Evolutionary conservation across 345 rosid genomes (phyloP), one percentile per base, ranked within the genome.

Genomic region (Raphanus sativus): DNA sequence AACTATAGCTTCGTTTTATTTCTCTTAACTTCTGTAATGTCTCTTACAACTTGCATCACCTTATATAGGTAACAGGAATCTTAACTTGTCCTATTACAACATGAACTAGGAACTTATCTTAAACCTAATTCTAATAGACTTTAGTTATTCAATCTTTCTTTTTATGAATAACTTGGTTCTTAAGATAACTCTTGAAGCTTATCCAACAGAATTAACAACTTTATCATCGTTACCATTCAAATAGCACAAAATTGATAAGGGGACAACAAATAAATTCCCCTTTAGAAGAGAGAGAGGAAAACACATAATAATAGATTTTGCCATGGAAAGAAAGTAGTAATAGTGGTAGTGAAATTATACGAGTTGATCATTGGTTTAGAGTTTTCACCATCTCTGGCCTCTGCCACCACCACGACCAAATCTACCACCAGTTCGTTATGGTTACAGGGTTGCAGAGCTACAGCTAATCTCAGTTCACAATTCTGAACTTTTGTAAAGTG

Each of bases 321-420:
- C 45, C 21, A 24, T 3, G 25, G 64, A 5, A 77, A 48, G 48
- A 12, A 42, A 45, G 6, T 5, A 48, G 8, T 5, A 52, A 7
- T 10, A 52, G 11, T 10, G 11, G 11, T 10, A 52, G 11, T 10
- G 11, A 65, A 1, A 64, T 4, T 21, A 30, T 59, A 59, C 12
- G 34, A 2, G 25, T 2, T 48, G 17, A 32, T 32, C 9, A 52
- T 2, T 52, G 58, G 10, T 33, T 60, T 28, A 28, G 55, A 17
- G 58, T 33, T 67, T 48, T 78, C 81, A 78, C 63, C 34, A 60
- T 75, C 75, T 80, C 58, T 69, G 79, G 29, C 76, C 73, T 48
- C 90, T 82, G 8, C 90, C 75, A 45, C 83, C 73, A 40, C 90
- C 83, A 55, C 82, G 66, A 17, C 79, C 52, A 59, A 38, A 67